A percentile compares a stretch with the other conserved stretches of the same genome.
Evolutionary conservation across 192 early-diverging fungal species (phyloP).

Genomic region (Linnemannia schmuckeri): DNA sequence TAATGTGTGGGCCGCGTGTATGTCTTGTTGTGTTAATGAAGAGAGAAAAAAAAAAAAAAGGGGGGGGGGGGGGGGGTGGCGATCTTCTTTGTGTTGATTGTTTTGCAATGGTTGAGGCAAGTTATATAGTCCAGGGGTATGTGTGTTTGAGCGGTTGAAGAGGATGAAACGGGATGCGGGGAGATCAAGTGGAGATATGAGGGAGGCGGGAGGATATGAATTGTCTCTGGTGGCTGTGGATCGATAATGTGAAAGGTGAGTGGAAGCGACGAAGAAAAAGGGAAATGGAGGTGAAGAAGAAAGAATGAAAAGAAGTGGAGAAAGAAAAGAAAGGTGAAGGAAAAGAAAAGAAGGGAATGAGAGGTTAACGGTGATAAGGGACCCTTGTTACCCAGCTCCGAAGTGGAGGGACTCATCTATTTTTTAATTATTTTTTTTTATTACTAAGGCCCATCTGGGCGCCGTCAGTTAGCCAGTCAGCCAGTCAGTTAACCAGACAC

Average conservation of each 20-base stretch:
- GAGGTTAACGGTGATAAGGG: background rate
- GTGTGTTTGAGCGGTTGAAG: background rate
- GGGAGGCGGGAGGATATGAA: background rate
- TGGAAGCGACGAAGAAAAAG: background rate
- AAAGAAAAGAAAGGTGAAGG: background rate
- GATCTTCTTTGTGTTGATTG: background rate
- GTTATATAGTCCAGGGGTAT: background rate
- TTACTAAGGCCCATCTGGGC: background rate
- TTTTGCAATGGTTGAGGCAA: background rate
- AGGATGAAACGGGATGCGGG: background rate
- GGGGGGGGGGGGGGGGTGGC: too few relatives aligned
- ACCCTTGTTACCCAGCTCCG: background rate
- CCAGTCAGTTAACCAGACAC: background rate
- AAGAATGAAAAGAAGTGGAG: background rate
- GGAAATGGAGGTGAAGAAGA: background rate
- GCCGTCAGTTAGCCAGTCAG: background rate
- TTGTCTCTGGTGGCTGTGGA: too few relatives aligned
- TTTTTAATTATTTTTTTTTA: background rate
- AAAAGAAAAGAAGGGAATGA: background rate
- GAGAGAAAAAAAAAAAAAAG: too few relatives aligned
- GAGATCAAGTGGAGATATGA: background rate
- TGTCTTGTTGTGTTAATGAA: background rate
- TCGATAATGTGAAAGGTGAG: background rate
- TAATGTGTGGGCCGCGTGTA: background rate
- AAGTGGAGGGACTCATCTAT: background rate